Base-by-base conservation (phyloP, 164 flowering plant species). In the Liquidambar formosana region DNA sequence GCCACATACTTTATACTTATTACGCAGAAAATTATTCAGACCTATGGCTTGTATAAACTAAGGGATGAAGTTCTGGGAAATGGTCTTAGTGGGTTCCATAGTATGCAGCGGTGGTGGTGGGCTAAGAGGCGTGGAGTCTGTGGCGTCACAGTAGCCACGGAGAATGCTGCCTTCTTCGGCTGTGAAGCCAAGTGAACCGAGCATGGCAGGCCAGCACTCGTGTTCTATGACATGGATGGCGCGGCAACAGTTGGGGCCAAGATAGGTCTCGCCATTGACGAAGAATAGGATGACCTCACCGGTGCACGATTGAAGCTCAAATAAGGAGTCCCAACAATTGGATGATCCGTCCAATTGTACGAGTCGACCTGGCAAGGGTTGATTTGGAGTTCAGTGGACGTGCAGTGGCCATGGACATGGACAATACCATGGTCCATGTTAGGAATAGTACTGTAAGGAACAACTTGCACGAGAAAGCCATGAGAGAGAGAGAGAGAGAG, bases 181-280 rank as follows among this genome's bases (percentile, higher is more conserved):
- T 1, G 74, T 71, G 28, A 71, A 71, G 1, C 74, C 74, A 15
- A 71, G 74, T 0, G 70, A 65, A 22, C 33, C 53, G 47, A 71
- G 63, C 74, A 71, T 58, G 19, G 68, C 57, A 12, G 74, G 65
- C 74, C 74, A 71, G 65, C 74, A 71, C 28, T 64, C 33, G 10
- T 65, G 59, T 41, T 49, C 69, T 22, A 71, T 71, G 13, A 65
- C 11, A 4, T 38, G 59, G 25, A 71, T 60, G 53, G 74, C 74
- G 3, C 66, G 49, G 23, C 74, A 71, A 9, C 74, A 71, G 25
- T 41, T 48, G 33, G 64, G 58, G 16, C 74, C 74, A 33, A 71
- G 69, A 33, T 65, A 33, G 10, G 67, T 53, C 62, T 73, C 67
- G 4, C 71, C 71, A 10, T 67, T 66, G 54, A 73, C 63, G 21